Conservation (phyloP, 2,329 filamentous ascomycete genomes). For the Pseudogymnoascus sp. region DNA sequence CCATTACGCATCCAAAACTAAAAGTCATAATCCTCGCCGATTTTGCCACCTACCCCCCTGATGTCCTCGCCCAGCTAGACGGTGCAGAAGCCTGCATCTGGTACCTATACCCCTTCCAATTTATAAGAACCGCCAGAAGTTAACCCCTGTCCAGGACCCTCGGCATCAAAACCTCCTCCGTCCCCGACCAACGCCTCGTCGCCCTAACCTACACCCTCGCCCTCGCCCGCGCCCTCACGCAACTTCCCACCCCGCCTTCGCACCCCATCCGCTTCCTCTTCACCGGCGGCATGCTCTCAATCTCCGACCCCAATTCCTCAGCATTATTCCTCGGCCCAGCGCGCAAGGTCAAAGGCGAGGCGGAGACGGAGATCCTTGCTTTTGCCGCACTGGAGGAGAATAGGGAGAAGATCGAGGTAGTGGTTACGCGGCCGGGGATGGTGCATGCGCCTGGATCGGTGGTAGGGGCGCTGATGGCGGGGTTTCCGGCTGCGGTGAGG, state of each 20-base stretch:
- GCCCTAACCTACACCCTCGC: not conserved
- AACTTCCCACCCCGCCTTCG: not conserved
- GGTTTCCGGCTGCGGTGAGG: not conserved
- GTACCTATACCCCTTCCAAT: constrained; percentile 21
- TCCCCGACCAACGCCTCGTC: not conserved
- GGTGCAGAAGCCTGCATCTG: constrained; percentile 41
- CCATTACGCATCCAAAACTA: constrained; percentile 40
- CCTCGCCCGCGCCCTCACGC: not conserved
- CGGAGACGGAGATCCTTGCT: not conserved
- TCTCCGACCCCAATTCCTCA: not conserved
- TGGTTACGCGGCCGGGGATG: not conserved
- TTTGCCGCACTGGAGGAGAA: not conserved
- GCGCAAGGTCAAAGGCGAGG: not conserved
- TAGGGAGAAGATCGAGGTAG: not conserved
- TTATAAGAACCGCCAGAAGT: not conserved
- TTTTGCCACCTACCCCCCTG: constrained; percentile 43
- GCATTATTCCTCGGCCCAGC: not conserved
- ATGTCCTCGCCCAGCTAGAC: constrained; percentile 34
- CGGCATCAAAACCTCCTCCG: not conserved
- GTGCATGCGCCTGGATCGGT: not conserved
- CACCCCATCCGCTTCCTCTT: not conserved
- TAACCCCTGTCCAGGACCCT: not conserved
- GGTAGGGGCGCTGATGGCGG: not conserved
- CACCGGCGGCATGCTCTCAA: not conserved
- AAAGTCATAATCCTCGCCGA: constrained; percentile 45